Conservation (phyloP, 805 yeast species). For the Ogataea sp. region DNA sequence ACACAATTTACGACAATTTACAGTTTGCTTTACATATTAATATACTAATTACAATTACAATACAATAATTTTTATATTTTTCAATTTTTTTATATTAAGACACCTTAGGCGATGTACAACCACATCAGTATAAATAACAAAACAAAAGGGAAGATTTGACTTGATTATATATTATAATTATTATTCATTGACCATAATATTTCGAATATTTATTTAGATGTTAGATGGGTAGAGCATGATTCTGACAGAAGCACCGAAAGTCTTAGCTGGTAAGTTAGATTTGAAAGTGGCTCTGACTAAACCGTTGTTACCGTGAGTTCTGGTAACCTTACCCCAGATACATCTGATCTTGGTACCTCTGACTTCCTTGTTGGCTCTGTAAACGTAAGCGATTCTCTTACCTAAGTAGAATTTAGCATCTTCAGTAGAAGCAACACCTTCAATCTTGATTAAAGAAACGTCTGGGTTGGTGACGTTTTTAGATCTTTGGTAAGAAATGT, state of each 20-base stretch:
- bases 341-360: conserved; percentile 99
- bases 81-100: conserved; percentile 1
- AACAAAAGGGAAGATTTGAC: conserved; percentile 1
- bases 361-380: conserved; percentile 96
- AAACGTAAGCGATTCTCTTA: conserved; percentile 98
- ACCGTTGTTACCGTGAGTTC: conserved; percentile 99
- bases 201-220: conserved; percentile 56
- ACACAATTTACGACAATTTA: too few species aligned
- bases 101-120: conserved; percentile 2
- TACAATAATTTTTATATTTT: not conserved
- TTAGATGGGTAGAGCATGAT: conserved; percentile 99
- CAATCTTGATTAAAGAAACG: conserved; percentile 93
- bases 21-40: not conserved
- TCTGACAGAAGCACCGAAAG: conserved; percentile 99
- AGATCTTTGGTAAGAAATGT: conserved; percentile 99
- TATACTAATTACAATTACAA: not conserved
- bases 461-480: conserved; percentile 97
- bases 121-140: conserved; percentile 2
- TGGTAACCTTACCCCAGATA: conserved; percentile 98
- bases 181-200: too few species aligned
- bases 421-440: conserved; percentile 85
- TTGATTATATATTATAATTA: not conserved
- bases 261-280: conserved; percentile 98
- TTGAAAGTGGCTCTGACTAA: conserved; percentile 98
- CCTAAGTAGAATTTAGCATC: conserved; percentile 99